These are phyloP conservation scores for Plantago elongata DNA, from an alignment of 257 asterid genomes.

Conservation along the genomic window DNA sequence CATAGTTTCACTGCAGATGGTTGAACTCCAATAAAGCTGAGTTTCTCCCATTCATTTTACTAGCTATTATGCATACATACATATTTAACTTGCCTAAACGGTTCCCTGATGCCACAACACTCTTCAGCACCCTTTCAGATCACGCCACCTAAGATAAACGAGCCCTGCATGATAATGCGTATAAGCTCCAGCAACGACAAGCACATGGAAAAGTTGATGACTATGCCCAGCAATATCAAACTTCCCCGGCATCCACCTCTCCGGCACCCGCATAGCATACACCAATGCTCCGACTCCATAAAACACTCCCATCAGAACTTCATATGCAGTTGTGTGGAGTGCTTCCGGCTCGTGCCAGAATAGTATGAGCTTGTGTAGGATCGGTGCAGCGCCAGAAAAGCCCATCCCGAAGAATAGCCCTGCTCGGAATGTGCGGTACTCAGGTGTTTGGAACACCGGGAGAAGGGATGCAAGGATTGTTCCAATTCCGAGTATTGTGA, in stretches of 20 bases:
- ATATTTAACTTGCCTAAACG: background rate
- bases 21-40: background rate
- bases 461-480: conserved; percentile 69
- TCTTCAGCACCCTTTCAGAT: conserved; percentile 75
- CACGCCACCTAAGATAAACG: conserved; percentile 87
- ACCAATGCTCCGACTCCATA: conserved; percentile 79
- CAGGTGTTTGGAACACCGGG: conserved; percentile 79
- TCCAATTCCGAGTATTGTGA: conserved; percentile 66
- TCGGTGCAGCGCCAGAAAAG: conserved; percentile 69
- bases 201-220: conserved; percentile 86
- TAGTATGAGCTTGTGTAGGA: conserved; percentile 71
- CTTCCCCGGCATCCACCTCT: conserved; percentile 93
- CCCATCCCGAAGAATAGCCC: conserved; percentile 87
- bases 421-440: conserved; percentile 73
- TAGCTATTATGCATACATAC: conserved; percentile 1
- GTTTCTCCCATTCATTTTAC: background rate
- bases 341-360: conserved; percentile 92
- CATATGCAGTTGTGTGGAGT: conserved; percentile 69
- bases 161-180: conserved; percentile 94
- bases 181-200: conserved; percentile 92
- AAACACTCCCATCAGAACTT: conserved; percentile 72
- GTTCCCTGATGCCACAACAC: background rate
- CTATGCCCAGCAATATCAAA: conserved; percentile 92
- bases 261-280: conserved; percentile 78
- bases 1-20: no score